Conservation (phyloP, 805 yeast genomes). For the Saccharomycopsis fodiens region DNA sequence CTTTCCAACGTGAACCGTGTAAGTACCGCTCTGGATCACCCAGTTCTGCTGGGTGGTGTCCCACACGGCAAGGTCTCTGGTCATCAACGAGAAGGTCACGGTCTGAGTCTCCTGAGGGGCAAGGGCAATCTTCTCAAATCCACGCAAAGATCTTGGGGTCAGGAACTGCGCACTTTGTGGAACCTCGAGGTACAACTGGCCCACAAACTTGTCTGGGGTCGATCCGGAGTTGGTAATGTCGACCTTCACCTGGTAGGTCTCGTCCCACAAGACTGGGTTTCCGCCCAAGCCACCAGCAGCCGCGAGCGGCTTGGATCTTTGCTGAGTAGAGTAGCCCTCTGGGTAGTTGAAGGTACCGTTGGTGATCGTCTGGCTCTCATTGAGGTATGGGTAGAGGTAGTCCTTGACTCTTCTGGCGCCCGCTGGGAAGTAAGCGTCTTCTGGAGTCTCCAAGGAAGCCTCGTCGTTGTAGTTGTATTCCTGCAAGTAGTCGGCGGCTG, state of each 20-base stretch:
- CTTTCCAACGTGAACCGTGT: slow-evolving; percentile 42
- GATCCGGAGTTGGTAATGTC: slow-evolving; percentile 42
- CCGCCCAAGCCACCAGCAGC: slow-evolving; percentile 49
- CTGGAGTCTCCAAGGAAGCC: slow-evolving; percentile 40
- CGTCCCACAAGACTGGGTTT: slow-evolving; percentile 52
- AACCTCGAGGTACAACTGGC: slow-evolving; percentile 45
- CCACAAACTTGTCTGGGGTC: slow-evolving; percentile 39
- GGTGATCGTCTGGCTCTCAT: slow-evolving; percentile 25
- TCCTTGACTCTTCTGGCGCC: slow-evolving; percentile 46
- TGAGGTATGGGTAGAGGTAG: slow-evolving; percentile 43
- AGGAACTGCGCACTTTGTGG: slow-evolving; percentile 35
- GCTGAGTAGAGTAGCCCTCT: slow-evolving; percentile 28
- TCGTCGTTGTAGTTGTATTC: slow-evolving; percentile 34
- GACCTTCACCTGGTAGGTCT: slow-evolving; percentile 37
- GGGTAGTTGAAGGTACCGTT: slow-evolving; percentile 30
- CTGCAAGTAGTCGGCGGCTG: slow-evolving; percentile 40
- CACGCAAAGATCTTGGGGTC: slow-evolving; percentile 48
- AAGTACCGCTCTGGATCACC: slow-evolving; percentile 48
- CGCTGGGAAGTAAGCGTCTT: slow-evolving; percentile 44
- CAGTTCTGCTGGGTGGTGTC: slow-evolving; percentile 48
- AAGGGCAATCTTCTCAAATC: slow-evolving; percentile 46
- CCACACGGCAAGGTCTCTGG: slow-evolving; percentile 51
- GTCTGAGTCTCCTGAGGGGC: slow-evolving; percentile 32
- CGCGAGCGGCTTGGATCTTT: slow-evolving; percentile 24
- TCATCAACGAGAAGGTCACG: slow-evolving; percentile 37